A percentile compares a stretch with the other conserved stretches of the same genome.
Conservation (phyloP, 768 basidiomycete species). For the Boletus huronensis region DNA sequence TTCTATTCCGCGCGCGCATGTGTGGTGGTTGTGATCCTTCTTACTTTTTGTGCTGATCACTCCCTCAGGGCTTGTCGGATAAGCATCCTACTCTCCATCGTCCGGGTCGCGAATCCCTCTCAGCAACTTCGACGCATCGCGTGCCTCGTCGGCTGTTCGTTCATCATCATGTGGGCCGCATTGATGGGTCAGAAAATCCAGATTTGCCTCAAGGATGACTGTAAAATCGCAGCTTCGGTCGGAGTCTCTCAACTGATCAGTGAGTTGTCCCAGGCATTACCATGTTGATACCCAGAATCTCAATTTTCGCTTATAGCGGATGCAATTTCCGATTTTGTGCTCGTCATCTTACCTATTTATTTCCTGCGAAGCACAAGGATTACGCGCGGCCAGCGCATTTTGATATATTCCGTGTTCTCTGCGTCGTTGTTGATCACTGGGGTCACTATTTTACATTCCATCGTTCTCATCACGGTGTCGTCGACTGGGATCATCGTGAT, state of each 20-base stretch:
- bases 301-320: constrained; percentile 12
- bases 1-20: no score
- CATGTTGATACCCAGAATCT: no score
- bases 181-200: constrained; percentile 15
- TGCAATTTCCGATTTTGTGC: constrained; percentile 13
- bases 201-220: constrained; percentile 3
- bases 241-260: constrained; percentile 23
- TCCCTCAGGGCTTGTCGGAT: constrained; percentile 19
- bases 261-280: constrained; percentile 3
- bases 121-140: constrained; percentile 3
- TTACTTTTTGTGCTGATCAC: not conserved
- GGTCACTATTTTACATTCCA: constrained; percentile 19
- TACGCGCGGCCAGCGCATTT: constrained; percentile 8
- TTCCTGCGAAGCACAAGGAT: constrained; percentile 8
- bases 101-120: constrained; percentile 15
- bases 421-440: constrained; percentile 18
- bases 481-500: constrained; percentile 13
- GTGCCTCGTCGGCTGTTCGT: constrained; percentile 8
- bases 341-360: constrained; percentile 19
- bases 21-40: not conserved
- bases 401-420: constrained; percentile 19
- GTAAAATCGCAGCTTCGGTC: not conserved
- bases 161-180: constrained; percentile 25
- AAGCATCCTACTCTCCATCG: constrained; percentile 25
- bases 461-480: not conserved